Evolutionary conservation across 73 alveolate genomes (phyloP).

Genomic region (Tetrahymena malaccensis): DNA sequence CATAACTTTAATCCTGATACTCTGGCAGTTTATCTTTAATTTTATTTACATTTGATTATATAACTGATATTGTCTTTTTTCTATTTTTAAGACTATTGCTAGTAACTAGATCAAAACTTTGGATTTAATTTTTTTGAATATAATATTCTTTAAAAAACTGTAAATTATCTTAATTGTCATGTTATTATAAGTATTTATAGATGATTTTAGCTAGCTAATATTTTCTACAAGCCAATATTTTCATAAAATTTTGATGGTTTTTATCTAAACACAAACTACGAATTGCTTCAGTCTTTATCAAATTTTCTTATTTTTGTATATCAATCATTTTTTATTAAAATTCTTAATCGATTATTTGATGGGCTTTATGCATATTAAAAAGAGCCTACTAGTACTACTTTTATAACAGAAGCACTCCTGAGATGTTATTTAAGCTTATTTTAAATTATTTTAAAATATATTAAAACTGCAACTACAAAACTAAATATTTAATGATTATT

Average conservation of each 20-base stretch:
- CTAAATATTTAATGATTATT: no score
- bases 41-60: no score
- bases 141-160: background rate
- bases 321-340: background rate
- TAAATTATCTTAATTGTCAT: background rate
- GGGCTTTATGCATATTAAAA: background rate
- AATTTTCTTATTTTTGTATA: background rate
- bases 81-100: background rate
- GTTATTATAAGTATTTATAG: background rate
- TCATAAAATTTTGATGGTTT: background rate
- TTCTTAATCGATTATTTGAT: background rate
- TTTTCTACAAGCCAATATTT: background rate
- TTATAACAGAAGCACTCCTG: background rate
- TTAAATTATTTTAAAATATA: background rate
- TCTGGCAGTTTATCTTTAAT: background rate
- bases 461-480: background rate
- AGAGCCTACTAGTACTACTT: background rate
- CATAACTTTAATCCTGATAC: background rate
- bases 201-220: background rate
- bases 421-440: background rate
- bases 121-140: background rate
- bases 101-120: background rate
- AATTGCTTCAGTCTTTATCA: background rate
- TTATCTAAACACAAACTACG: background rate
- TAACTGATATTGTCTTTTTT: background rate